A percentile compares a stretch with the other conserved stretches of the same genome.
phyloP scores from a whole-genome alignment of 2,329 filamentous ascomycete species.

The Fusarium fracticaudum region DNA sequence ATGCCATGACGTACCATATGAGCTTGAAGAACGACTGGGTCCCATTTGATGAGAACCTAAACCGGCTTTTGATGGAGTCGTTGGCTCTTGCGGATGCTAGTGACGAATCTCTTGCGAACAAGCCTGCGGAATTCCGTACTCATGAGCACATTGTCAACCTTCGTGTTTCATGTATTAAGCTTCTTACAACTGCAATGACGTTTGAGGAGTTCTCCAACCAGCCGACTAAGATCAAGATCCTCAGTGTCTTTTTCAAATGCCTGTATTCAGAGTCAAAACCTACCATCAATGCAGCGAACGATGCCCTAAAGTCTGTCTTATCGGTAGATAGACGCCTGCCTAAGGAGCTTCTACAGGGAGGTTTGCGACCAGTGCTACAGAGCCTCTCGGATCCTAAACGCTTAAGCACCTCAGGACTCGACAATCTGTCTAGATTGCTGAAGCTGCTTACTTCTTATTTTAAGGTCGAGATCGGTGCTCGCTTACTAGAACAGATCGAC shows the following conservation, averaged over 20 bases:
- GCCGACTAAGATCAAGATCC: conserved; percentile 74
- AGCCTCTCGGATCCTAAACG: conserved; percentile 95
- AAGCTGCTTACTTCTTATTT: conserved; percentile 97
- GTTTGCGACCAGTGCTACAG: conserved; percentile 92
- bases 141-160: conserved; percentile 93
- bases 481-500: conserved; percentile 94
- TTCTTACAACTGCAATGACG: conserved; percentile 91
- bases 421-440: conserved; percentile 88
- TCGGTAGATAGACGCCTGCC: conserved; percentile 90
- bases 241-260: conserved; percentile 97
- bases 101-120: conserved; percentile 91
- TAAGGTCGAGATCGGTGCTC: conserved; percentile 95
- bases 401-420: conserved; percentile 86
- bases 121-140: conserved; percentile 93
- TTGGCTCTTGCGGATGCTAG: conserved; percentile 93
- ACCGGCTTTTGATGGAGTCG: conserved; percentile 90
- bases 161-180: conserved; percentile 90
- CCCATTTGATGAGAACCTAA: conserved; percentile 90
- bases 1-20: conserved; percentile 96
- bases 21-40: conserved; percentile 89
- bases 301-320: conserved; percentile 87
- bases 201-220: conserved; percentile 90
- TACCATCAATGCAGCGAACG: conserved; percentile 93
- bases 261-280: conserved; percentile 92
- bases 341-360: conserved; percentile 93